Conservation (phyloP, 2,329 filamentous ascomycete species). For the Ilyonectria destructans region DNA sequence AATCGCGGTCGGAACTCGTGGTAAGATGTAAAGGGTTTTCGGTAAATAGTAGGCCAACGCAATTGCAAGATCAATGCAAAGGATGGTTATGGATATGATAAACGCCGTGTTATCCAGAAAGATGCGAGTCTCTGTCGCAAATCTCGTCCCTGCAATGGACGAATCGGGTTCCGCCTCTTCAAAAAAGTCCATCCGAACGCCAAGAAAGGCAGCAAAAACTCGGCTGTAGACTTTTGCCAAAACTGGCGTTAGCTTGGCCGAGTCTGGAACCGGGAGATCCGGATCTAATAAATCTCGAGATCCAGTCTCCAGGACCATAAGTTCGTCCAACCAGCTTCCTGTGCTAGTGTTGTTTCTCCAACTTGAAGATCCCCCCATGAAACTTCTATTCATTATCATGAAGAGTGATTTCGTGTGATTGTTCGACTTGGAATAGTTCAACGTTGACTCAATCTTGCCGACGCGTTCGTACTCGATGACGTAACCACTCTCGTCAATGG, state of each 20-base stretch:
- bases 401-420: not conserved
- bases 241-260: not conserved
- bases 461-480: not conserved
- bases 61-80: constrained; percentile 7
- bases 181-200: not conserved
- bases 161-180: not conserved
- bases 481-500: not conserved
- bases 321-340: constrained; percentile 10
- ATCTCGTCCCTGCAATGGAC: not conserved
- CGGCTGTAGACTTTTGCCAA: not conserved
- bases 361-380: not conserved
- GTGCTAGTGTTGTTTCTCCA: not conserved
- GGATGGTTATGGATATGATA: constrained; percentile 3
- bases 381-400: not conserved
- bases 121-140: not conserved
- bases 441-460: not conserved
- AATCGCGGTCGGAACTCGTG: constrained; percentile 9
- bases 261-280: not conserved
- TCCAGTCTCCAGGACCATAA: not conserved
- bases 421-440: constrained; percentile 1
- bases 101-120: constrained; percentile 9
- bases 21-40: constrained; percentile 1
- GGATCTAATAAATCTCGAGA: constrained; percentile 11
- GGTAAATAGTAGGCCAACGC: constrained; percentile 8
- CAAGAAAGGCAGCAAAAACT: not conserved